Conservation (phyloP, 345 rosid species). For the Salix arbutifolia region DNA sequence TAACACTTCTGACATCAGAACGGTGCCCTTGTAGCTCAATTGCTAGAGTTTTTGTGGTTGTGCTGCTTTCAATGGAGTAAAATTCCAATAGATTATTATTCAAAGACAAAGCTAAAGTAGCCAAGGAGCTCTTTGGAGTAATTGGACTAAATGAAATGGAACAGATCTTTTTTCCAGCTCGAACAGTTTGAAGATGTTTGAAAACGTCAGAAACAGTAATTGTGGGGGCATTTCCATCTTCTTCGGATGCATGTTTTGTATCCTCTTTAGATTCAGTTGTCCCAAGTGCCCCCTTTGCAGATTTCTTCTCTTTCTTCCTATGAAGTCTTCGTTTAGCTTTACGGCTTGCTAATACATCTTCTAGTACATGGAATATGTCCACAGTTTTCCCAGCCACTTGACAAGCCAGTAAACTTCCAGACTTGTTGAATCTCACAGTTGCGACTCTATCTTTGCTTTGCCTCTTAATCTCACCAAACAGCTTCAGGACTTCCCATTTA, state of each 20-base stretch:
- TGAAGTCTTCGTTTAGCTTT: conserved; percentile 85
- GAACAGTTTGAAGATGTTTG: conserved; percentile 68
- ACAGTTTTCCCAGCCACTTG: conserved; percentile 87
- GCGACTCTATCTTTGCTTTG: conserved; percentile 84
- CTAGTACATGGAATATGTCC: conserved; percentile 64
- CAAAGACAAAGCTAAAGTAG: conserved; percentile 74
- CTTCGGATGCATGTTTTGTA: conserved; percentile 25
- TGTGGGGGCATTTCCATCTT: conserved; percentile 28
- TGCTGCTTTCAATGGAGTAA: conserved; percentile 57
- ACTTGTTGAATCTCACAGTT: conserved; percentile 62
- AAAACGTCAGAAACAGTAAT: conserved; percentile 68
- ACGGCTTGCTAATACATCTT: conserved; percentile 74
- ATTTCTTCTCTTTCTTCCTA: conserved; percentile 84
- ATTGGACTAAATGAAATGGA: conserved; percentile 76
- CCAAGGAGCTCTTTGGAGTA: conserved; percentile 55
- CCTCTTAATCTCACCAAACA: conserved; percentile 78
- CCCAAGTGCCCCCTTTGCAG: conserved; percentile 45
- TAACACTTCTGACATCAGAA: conserved; percentile 83
- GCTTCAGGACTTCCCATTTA: conserved; percentile 74
- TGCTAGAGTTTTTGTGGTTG: conserved; percentile 45
- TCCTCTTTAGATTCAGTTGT: conserved; percentile 35
- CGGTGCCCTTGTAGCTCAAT: conserved; percentile 95
- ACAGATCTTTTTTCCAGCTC: conserved; percentile 76
- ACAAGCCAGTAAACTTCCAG: conserved; percentile 80
- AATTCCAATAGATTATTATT: conserved; percentile 82